Evolutionary conservation across 2,329 filamentous ascomycete genomes (phyloP).

Genomic region (Botryotinia calthae): DNA sequence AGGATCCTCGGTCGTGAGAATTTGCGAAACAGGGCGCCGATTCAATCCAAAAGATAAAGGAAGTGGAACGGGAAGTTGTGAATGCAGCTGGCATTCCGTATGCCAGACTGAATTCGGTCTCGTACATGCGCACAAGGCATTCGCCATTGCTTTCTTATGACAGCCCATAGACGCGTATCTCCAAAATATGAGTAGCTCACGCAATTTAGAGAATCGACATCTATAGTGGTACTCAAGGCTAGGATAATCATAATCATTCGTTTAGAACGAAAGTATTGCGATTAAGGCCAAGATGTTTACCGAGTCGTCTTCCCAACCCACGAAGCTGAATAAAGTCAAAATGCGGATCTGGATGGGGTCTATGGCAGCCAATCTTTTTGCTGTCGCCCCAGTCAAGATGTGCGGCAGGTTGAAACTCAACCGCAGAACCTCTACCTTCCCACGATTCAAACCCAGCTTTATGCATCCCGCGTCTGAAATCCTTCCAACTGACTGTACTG

Average conservation of each 20-base stretch:
- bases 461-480: too few relatives aligned
- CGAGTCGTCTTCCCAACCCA: background rate
- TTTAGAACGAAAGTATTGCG: background rate
- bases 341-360: background rate
- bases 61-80: background rate
- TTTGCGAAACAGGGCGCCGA: background rate
- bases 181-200: background rate
- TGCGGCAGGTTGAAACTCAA: background rate
- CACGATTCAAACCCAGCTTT: background rate
- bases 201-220: background rate
- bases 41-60: background rate
- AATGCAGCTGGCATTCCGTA: background rate
- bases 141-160: background rate
- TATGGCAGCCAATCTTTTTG: background rate
- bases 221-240: background rate
- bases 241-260: background rate
- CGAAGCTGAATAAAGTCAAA: background rate
- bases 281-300: background rate
- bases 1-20: background rate
- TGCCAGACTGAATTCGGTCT: too few relatives aligned
- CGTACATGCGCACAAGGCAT: background rate
- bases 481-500: background rate
- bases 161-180: background rate
- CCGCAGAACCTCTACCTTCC: background rate
- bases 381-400: background rate